Evolutionary conservation across 2,329 filamentous ascomycete genomes (phyloP), one percentile per base, ranked within the genome.

Genomic region (Ophiostoma piceae): DNA sequence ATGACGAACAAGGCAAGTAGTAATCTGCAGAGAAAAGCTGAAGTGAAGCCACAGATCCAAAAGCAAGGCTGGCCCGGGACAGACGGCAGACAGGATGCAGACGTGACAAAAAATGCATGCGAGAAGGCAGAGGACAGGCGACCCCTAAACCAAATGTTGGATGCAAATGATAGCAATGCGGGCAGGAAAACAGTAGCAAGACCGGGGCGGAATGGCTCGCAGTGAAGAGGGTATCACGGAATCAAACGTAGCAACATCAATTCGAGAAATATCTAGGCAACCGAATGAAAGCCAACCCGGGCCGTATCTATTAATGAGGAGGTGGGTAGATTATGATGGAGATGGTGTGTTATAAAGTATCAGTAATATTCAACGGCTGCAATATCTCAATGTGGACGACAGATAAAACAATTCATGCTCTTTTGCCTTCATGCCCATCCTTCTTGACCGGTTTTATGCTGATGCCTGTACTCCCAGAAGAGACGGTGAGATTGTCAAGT

Each of bases 191-290:
- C 22, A 8, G 51, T 47, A n/a, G 16, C 2, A 2, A n/a, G 26
- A 1, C 9, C 9, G 8, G 1, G 6, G 51, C n/a, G 12, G 0
- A n/a, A 8, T 26, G 2, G 51, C 16, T n/a, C 1, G 22, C 0
- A 57, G 11, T 12, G 8, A 26, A 8, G 16, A 26, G 51, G 2
- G 51, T 26, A 57, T 11, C n/a, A 47, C 26, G n/a, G 12, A 16
- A 1, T 57, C 51, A 57, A 7, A 8, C 16, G 19, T n/a, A 47
- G 4, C 6, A 47, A 8, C 43, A 47, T 19, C n/a, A 19, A 9
- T 3, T 41, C 3, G 9, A 12, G 11, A 41, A 41, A n/a, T 7
- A 8, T 47, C 7, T 8, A 19, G 43, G 5, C 16, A 2, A 35
- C 43, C 19, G 39, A 47, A 16, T 47, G n/a, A 19, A 3, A 43